Percentiles rank a stretch among this genome's conserved stretches.
phyloP scores from a whole-genome alignment of 2,329 filamentous ascomycete species.

The Alternaria arbusti region DNA sequence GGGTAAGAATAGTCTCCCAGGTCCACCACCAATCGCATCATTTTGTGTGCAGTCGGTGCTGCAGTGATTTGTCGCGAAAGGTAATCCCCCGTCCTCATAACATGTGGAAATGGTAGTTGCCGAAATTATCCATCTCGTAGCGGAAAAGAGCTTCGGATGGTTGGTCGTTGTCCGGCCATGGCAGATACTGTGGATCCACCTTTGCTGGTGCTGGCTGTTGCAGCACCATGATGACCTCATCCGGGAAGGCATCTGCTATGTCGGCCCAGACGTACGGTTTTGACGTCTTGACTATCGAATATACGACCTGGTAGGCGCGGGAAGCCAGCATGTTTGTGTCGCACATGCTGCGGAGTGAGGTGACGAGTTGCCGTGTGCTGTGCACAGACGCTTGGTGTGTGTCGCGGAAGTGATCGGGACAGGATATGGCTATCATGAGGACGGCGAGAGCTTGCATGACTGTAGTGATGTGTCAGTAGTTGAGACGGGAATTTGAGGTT shows the following conservation, averaged over 20 bases:
- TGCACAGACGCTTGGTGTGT: background rate
- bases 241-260: slow-evolving; percentile 2
- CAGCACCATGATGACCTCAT: background rate
- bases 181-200: background rate
- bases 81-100: background rate
- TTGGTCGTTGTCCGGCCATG: slow-evolving; percentile 4
- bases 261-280: slow-evolving; percentile 6
- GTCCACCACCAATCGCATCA: background rate
- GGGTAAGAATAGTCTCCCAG: too few species aligned
- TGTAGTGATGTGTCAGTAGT: background rate
- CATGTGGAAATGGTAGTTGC: background rate
- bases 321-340: slow-evolving; percentile 25
- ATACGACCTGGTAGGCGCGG: slow-evolving; percentile 28
- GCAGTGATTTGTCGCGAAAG: background rate
- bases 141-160: background rate
- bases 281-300: slow-evolving; percentile 11
- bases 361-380: slow-evolving; percentile 11
- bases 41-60: background rate
- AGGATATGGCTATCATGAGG: slow-evolving; percentile 44
- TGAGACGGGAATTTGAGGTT: background rate
- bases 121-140: slow-evolving; percentile 3
- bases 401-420: slow-evolving; percentile 9
- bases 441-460: slow-evolving; percentile 47
- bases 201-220: background rate
- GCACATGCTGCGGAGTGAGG: slow-evolving; percentile 36